Conservation (phyloP, 441 rosid species). For the Populus hybrid region DNA sequence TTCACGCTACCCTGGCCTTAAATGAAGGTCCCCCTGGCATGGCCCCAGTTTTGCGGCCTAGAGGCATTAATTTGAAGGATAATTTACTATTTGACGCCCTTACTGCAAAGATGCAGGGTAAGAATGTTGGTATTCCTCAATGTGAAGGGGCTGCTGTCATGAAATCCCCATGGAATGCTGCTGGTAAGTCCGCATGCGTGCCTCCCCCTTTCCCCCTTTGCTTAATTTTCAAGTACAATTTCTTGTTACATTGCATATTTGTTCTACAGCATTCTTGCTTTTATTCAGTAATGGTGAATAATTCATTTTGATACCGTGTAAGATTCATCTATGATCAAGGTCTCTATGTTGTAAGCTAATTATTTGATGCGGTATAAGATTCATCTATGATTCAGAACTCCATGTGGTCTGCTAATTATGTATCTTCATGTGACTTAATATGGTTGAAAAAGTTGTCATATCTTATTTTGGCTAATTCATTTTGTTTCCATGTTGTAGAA, state of each 20-base stretch:
- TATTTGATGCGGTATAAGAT: background rate
- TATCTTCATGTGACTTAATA: background rate
- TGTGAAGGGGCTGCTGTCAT: slow-evolving; percentile 96
- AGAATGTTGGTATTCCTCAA: slow-evolving; percentile 88
- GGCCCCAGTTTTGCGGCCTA: slow-evolving; percentile 78
- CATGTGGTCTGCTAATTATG: background rate
- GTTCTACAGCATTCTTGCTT: background rate
- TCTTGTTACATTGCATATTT: background rate
- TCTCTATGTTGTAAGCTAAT: background rate
- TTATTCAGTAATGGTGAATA: background rate
- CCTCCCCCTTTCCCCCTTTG: background rate
- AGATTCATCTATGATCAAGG: background rate
- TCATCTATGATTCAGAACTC: background rate
- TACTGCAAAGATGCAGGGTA: slow-evolving; percentile 61
- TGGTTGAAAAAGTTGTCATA: background rate
- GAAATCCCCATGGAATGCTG: slow-evolving; percentile 94
- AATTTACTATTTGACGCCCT: slow-evolving; percentile 76
- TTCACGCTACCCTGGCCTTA: slow-evolving; percentile 76
- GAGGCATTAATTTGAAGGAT: slow-evolving; percentile 80
- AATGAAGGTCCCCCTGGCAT: slow-evolving; percentile 89
- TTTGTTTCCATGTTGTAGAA: slow-evolving; percentile 46
- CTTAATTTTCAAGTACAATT: slow-evolving; percentile 1
- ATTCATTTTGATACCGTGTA: background rate
- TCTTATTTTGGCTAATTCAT: slow-evolving; percentile 4
- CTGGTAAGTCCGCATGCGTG: slow-evolving; percentile 40